Conservation (phyloP, 768 basidiomycete species). For the Phanerochaete carnosa region DNA sequence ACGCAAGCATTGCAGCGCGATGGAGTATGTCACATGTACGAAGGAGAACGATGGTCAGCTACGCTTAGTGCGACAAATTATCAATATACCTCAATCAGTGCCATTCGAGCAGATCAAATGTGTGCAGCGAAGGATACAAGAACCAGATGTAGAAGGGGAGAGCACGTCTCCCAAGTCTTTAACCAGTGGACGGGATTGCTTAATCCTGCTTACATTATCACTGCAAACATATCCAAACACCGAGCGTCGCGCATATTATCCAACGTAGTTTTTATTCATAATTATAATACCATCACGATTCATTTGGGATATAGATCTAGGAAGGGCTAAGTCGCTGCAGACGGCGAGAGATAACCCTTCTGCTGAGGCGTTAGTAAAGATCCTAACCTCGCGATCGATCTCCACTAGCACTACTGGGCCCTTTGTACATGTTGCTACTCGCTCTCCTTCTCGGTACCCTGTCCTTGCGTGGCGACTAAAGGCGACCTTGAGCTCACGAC, state of each 20-base stretch:
- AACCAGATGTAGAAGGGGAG: background rate
- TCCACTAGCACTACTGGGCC: too few relatives aligned
- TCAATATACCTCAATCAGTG: constrained; percentile 30
- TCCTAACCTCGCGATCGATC: too few relatives aligned
- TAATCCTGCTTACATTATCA: background rate
- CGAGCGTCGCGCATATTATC: background rate
- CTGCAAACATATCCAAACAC: background rate
- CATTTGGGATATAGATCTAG: too few relatives aligned
- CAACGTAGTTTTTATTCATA: background rate
- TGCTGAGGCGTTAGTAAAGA: too few relatives aligned
- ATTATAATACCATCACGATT: too few relatives aligned
- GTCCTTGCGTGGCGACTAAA: constrained; percentile 11
- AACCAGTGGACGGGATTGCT: background rate
- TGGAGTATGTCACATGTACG: too few relatives aligned
- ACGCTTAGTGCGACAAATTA: background rate
- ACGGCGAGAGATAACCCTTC: too few relatives aligned
- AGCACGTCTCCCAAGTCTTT: background rate
- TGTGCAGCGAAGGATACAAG: background rate
- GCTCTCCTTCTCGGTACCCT: constrained; percentile 19
- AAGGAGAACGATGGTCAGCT: too few relatives aligned
- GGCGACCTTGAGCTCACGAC: background rate
- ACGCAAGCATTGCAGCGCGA: too few relatives aligned
- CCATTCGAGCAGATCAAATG: constrained; percentile 16
- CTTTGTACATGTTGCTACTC: constrained; percentile 16
- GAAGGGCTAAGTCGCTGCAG: too few relatives aligned